Evolutionary conservation across 2,329 filamentous ascomycete genomes (phyloP), one percentile per base, ranked within the genome.

Genomic region (Fusarium fracticaudum): DNA sequence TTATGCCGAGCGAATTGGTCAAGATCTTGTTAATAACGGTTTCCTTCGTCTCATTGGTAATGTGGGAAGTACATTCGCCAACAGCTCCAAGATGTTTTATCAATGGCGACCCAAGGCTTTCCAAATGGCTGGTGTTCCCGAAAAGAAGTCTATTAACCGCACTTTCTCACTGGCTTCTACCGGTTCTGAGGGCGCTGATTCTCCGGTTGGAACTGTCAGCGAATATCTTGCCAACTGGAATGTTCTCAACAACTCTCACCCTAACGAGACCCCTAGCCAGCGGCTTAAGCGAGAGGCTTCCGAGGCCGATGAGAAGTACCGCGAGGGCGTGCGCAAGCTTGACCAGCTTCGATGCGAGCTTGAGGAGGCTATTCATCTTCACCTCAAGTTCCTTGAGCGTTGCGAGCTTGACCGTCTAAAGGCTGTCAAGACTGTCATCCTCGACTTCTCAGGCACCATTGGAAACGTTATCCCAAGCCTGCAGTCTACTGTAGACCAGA

Each of bases 391-490:
- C 84, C 94, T 99, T 84, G 96, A 99, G 86, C 94, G 96, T 71
- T 99, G 96, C 82, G 96, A 99, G 84, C 86, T 98, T 70, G 97
- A 99, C 83, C 91, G 97, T 71, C 88, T 99, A 55, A 98, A 97
- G 87, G 96, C 97, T 26, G 96, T 99, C 87, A 98, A 99, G 87
- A 96, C 96, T 31, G 97, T 99, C 60, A 92, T 99, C 71, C 89
- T 99, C 48, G 97, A 99, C 84, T 98, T 99, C 83, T 98, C 96
- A 9, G 96, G 96, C 51, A 95, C 96, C 43, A 94, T 99, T 82
- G 96, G 96, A 87, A 99, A 99, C 79, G 96, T 98, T 78, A 98
- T 99, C 72, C 97, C 96, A 24, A 97, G 94, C 79, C 86, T 99
- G 71, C 96, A 98, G 84, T 96, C 96, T 67, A 95, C 95, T 1